phyloP scores from a whole-genome alignment of 1,139 yeast species.

The Groenewaldozyma auringiensis region DNA sequence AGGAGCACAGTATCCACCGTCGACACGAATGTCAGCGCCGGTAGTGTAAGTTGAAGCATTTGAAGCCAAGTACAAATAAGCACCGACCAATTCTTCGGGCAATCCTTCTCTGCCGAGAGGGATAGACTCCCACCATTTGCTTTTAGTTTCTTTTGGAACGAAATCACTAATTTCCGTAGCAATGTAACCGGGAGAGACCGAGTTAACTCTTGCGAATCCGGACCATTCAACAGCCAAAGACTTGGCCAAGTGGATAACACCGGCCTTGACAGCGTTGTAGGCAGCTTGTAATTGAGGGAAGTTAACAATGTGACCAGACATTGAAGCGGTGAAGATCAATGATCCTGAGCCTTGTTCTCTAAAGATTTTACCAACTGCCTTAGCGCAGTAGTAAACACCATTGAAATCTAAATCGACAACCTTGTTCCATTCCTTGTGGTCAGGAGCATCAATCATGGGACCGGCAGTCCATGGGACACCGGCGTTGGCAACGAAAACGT shows the following conservation, averaged over 20 bases:
- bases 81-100: slow-evolving; percentile 77
- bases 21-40: slow-evolving; percentile 73
- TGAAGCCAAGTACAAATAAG: slow-evolving; percentile 79
- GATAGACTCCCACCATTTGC: slow-evolving; percentile 59
- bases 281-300: slow-evolving; percentile 85
- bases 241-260: slow-evolving; percentile 65
- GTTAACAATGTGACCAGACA: slow-evolving; percentile 86
- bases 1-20: slow-evolving; percentile 62
- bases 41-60: slow-evolving; percentile 81
- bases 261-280: slow-evolving; percentile 90
- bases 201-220: slow-evolving; percentile 77
- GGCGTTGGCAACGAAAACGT: slow-evolving; percentile 83
- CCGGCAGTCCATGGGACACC: slow-evolving; percentile 86
- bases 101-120: slow-evolving; percentile 82
- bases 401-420: slow-evolving; percentile 65
- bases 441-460: slow-evolving; percentile 50
- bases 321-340: slow-evolving; percentile 76
- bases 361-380: slow-evolving; percentile 63
- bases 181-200: slow-evolving; percentile 83
- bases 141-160: slow-evolving; percentile 45
- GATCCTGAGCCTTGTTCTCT: slow-evolving; percentile 66
- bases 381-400: slow-evolving; percentile 72
- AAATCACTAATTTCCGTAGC: slow-evolving; percentile 62
- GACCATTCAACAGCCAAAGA: slow-evolving; percentile 91
- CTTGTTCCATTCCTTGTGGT: slow-evolving; percentile 55